Evolutionary conservation across 208 protist genomes (phyloP).

Genomic region (Leishmania aethiopica): DNA sequence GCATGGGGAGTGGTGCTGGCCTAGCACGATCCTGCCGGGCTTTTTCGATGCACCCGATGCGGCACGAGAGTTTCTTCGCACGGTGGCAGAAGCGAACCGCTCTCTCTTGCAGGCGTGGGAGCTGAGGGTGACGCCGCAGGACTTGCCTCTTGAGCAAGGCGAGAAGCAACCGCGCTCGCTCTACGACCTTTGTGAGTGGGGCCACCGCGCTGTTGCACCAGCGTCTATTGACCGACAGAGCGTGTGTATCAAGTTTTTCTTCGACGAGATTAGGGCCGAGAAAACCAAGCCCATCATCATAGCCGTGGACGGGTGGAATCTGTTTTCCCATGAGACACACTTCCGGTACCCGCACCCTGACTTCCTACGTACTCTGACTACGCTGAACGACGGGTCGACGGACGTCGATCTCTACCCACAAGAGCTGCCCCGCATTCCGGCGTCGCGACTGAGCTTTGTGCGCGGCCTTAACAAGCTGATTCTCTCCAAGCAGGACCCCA

Average conservation of each 20-base stretch:
- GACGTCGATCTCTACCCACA: slow-evolving; percentile 90
- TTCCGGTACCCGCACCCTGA: slow-evolving; percentile 92
- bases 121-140: slow-evolving; percentile 73
- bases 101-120: slow-evolving; percentile 56
- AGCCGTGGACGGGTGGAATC: slow-evolving; percentile 90
- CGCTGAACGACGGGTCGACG: slow-evolving; percentile 75
- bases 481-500: slow-evolving; percentile 72
- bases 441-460: slow-evolving; percentile 88
- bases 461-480: slow-evolving; percentile 90
- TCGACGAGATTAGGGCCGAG: slow-evolving; percentile 87
- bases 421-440: slow-evolving; percentile 88
- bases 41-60: slow-evolving; percentile 93
- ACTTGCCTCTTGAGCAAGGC: slow-evolving; percentile 83
- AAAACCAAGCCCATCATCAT: slow-evolving; percentile 86
- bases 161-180: slow-evolving; percentile 75
- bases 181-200: slow-evolving; percentile 87
- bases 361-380: slow-evolving; percentile 84
- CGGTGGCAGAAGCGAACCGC: slow-evolving; percentile 78
- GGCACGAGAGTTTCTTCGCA: slow-evolving; percentile 76
- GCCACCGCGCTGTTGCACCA: slow-evolving; percentile 72
- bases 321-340: slow-evolving; percentile 91
- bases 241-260: slow-evolving; percentile 90
- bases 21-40: slow-evolving; percentile 87
- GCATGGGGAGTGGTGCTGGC: slow-evolving; percentile 92
- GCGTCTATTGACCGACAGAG: slow-evolving; percentile 90